Evolutionary conservation across 371 early-diverging fungal species (phyloP), one percentile per base, ranked within the genome.

Genomic region (Syncephalis plumigaleata): DNA sequence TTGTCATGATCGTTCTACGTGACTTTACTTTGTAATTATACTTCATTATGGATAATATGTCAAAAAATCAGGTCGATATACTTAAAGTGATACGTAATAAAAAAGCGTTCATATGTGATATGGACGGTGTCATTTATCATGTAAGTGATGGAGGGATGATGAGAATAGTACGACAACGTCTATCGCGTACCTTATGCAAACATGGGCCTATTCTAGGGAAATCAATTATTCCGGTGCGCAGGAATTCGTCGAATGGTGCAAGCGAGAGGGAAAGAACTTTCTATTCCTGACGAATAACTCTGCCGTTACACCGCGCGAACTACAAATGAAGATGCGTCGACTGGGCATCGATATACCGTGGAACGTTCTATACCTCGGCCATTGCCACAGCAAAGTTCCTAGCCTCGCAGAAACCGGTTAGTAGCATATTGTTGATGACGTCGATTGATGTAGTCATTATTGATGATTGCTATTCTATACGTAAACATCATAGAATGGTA

Each of bases 201-300:
- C 26, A 20, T 21, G 46, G 31, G 16, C 25, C 21, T 31, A 44
- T 50, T 40, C 16, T 60, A 71, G 68, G 72, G 72, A 42, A 66
- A 61, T 47, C 64, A 66, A 36, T 60, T 68, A 17, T 57, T 68
- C 69, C 49, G 75, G 75, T 50, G 78, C 68, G n/a, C 72, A 72
- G 50, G 78, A 77, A 51, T 67, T 78, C 53, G 73, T 78, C 27
- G 63, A 58, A n/a, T 78, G 74, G 62, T 62, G 75, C 52, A 54
- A 66, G 46, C 51, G 50, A 42, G 65, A 75, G 47, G 66, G 71
- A 55, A 78, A 78, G 56, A 60, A 70, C 49, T 78, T 66, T 53
- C 63, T 78, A 18, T 78, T 78, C 61, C 59, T 75, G 62, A 78
- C 79, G 37, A 78, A 78, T 65, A 78, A 78, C 57, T 73, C 73